A percentile compares a stretch with the other conserved stretches of the same genome.
Conservation (phyloP, 345 rosid genomes). For the Excoecaria cochinchinensis region DNA sequence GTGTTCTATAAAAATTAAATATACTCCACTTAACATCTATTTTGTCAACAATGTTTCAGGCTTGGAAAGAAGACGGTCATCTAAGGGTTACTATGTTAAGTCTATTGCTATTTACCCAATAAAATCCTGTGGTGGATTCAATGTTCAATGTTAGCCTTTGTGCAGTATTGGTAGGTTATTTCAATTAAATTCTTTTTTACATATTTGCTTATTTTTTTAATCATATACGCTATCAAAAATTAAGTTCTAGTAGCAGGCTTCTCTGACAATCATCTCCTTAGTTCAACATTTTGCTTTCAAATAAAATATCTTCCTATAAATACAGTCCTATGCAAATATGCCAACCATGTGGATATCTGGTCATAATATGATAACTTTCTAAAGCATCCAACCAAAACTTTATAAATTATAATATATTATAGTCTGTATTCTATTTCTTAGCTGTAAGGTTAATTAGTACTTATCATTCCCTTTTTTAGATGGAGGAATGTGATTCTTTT, state of each 20-base stretch:
- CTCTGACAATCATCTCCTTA: neutral
- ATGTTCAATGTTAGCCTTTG: slow-evolving; percentile 74
- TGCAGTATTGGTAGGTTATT: slow-evolving; percentile 66
- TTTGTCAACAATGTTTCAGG: slow-evolving; percentile 43
- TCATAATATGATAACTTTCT: neutral
- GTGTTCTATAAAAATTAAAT: neutral
- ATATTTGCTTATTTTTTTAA: neutral
- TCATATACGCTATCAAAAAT: neutral
- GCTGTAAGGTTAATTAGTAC: neutral
- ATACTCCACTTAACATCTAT: slow-evolving; percentile 17
- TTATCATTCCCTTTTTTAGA: neutral
- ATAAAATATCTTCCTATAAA: neutral
- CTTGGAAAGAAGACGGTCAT: slow-evolving; percentile 28
- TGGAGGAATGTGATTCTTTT: neutral
- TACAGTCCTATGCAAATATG: neutral
- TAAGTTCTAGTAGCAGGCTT: neutral
- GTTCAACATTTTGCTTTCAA: neutral
- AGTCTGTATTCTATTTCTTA: neutral
- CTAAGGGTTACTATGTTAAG: slow-evolving; percentile 43
- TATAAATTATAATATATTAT: neutral
- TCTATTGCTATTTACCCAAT: slow-evolving; percentile 78
- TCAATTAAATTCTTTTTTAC: neutral
- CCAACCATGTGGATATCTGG: neutral
- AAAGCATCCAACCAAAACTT: neutral
- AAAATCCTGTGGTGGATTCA: slow-evolving; percentile 92